These are phyloP conservation scores for Suhomyces taliae DNA, from an alignment of 1,139 yeast genomes.

Conservation along the genomic window DNA sequence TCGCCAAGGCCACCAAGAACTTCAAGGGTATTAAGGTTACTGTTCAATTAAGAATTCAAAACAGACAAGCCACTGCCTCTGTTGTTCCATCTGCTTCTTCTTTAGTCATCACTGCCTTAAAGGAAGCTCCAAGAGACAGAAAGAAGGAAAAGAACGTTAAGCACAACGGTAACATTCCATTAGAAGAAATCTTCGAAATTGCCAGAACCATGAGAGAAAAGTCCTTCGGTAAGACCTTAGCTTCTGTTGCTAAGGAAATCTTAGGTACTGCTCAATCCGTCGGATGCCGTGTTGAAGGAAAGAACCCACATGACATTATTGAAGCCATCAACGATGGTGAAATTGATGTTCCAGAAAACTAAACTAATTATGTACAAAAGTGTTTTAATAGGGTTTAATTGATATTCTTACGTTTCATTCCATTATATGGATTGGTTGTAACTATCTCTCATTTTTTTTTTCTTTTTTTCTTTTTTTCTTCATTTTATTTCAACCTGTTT, in stretches of 20 bases:
- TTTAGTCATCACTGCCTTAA: slow-evolving; percentile 97
- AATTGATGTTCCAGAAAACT: slow-evolving; percentile 92
- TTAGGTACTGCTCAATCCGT: slow-evolving; percentile 99
- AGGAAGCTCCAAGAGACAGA: slow-evolving; percentile 99
- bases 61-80: slow-evolving; percentile 99
- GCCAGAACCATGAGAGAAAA: slow-evolving; percentile 98
- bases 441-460: not conserved
- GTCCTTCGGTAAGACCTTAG: slow-evolving; percentile 97
- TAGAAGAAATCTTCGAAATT: slow-evolving; percentile 94
- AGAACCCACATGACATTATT: slow-evolving; percentile 98
- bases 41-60: slow-evolving; percentile 97
- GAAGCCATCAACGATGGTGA: slow-evolving; percentile 98
- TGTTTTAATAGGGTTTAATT: slow-evolving; percentile 37
- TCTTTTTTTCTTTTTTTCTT: not conserved
- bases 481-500: slow-evolving; percentile 10
- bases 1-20: slow-evolving; percentile 99
- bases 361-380: slow-evolving; percentile 41
- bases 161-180: slow-evolving; percentile 98
- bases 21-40: slow-evolving; percentile 99
- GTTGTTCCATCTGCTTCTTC: slow-evolving; percentile 99
- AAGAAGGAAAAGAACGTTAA: slow-evolving; percentile 99
- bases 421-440: slow-evolving; percentile 3
- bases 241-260: slow-evolving; percentile 97
- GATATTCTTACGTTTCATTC: slow-evolving; percentile 18
- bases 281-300: slow-evolving; percentile 98